Evolutionary conservation across 306 rosid genomes (phyloP), one percentile per base, ranked within the genome.

Genomic region (Nissolia schottii): DNA sequence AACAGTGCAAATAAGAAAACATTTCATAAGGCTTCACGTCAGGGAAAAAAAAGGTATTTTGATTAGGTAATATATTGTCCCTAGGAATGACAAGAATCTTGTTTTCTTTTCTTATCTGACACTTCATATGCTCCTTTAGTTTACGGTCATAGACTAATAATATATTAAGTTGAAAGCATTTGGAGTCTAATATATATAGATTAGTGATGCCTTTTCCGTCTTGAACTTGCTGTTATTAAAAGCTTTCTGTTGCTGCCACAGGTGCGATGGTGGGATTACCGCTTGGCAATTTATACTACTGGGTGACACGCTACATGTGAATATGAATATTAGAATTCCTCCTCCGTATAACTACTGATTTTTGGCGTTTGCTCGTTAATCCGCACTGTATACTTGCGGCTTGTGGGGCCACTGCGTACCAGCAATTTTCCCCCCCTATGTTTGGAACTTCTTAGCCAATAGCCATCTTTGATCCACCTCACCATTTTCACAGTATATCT

Each of bases 401-500:
- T 19, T 8, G 70, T 6, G 27, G 48, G 13, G 64, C 65, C 59
- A 65, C 29, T 38, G 54, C 5, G 9, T 41, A 43, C 65, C 5
- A 35, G 84, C 79, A 71, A 59, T 38, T 61, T 55, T 59, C 49
- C 73, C 71, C n/a, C n/a, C n/a, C n/a, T n/a, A 28, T 24, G 49
- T 81, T 62, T 43, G 76, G 79, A 79, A 65, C 40, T 24, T 43
- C 54, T 64, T 70, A 62, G 59, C 43, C n/a, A n/a, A n/a, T n/a
- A n/a, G n/a, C 51, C 62, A 13, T 23, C 29, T 18, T 41, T 66
- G 14, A 12, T 60, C 54, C 51, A 43, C 67, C 34, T 71, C 56
- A 38, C 70, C 60, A 20, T 58, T 74, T 77, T 70, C 77, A 7
- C 65, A 31, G 66, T 56, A 67, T 70, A 49, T 56, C 38, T 53